These are phyloP conservation scores for Salisapilia sapeloensis DNA, from an alignment of 352 stramenopile species.

Conservation along the genomic window DNA sequence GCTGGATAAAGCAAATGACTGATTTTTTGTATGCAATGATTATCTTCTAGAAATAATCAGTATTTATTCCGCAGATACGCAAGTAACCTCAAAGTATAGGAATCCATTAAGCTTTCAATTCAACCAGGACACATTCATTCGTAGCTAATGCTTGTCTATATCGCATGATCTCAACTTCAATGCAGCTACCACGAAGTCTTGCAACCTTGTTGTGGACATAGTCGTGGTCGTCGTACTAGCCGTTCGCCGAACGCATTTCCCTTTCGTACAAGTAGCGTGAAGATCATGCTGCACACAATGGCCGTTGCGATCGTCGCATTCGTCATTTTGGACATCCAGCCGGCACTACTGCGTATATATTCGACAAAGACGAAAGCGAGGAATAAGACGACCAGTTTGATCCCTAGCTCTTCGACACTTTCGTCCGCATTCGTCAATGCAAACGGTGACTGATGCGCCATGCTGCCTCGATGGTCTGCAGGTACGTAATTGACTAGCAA, in stretches of 20 bases:
- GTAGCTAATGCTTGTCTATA: too few relatives aligned
- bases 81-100: too few relatives aligned
- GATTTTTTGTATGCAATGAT: too few relatives aligned
- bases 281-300: constrained; percentile 19
- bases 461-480: too few relatives aligned
- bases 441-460: too few relatives aligned
- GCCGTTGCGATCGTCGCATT: constrained; percentile 32
- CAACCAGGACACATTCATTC: too few relatives aligned
- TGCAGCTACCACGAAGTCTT: constrained; percentile 64
- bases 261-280: constrained; percentile 61
- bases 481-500: constrained; percentile 57
- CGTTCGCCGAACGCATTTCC: constrained; percentile 43
- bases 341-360: constrained; percentile 14
- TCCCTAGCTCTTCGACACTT: constrained; percentile 33
- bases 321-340: constrained; percentile 23
- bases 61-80: too few relatives aligned
- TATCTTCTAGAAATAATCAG: too few relatives aligned
- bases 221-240: constrained; percentile 38
- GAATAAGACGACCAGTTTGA: constrained; percentile 30
- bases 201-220: constrained; percentile 59
- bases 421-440: constrained; percentile 9
- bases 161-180: too few relatives aligned
- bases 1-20: too few relatives aligned
- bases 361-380: constrained; percentile 44
- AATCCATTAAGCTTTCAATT: too few relatives aligned